Base-by-base conservation (phyloP, 2,329 filamentous ascomycete genomes). In the Exophiala sp. region DNA sequence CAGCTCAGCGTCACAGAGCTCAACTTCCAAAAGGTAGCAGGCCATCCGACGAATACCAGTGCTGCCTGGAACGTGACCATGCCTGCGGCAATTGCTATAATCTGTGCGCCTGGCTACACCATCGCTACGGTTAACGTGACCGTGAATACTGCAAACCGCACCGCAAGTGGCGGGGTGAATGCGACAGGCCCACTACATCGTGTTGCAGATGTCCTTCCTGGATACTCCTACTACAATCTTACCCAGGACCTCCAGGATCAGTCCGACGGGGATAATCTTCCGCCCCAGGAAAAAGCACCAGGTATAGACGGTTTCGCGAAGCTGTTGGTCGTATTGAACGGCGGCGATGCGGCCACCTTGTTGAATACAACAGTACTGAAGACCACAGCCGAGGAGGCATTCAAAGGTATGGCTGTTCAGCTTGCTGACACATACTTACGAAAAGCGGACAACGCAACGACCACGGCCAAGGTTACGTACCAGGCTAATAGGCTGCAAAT, bases 381-480 rank as follows among this genome's bases (percentile, higher is more conserved):
- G 7, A 24, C 12, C 29, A 35, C 50, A 3, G 50, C 50, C 3
- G 43, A 48, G 35, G 35, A 29, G 35, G 58, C 47, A 10, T 61
- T 57, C 34, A 54, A 52, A 2, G 56, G 56, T n/a, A 48, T 58
- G 6, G 55, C 53, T 11, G 44, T 54, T 10, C 50, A 52, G 24
- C 54, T 53, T 16, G 59, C 56, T 11, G 12, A 47, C 16, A 21
- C 35, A 18, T 33, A 47, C 29, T 41, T 45, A 24, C 46, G 46
- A 16, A 33, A 47, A 11, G 16, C n/a, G 5, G 44, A 47, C 16
- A 47, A 47, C 32, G 29, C 38, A 6, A 42, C 48, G 14, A 35
- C 48, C 11, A 34, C 48, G 8, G 38, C 40, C 48, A 35, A 8
- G 9, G 24, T 35, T 38, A 7, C 14, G 18, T 34, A 44, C 5